Conservation (phyloP, 2,329 filamentous ascomycete genomes). For the Monilinia fructigena region DNA sequence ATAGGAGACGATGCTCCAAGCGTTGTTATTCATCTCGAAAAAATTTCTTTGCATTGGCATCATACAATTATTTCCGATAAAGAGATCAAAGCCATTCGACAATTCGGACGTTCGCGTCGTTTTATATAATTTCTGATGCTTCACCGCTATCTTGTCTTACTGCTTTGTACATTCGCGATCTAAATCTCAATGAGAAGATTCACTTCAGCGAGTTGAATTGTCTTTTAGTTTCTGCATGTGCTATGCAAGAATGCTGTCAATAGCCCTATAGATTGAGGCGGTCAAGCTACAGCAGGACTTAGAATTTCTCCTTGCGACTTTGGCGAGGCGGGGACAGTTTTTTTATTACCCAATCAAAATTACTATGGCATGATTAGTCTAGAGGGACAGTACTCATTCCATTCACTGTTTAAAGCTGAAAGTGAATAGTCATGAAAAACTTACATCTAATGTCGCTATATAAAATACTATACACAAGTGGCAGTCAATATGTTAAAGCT, state of each 20-base stretch:
- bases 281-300: slow-evolving; percentile 21
- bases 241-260: slow-evolving; percentile 30
- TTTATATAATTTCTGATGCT: slow-evolving; percentile 33
- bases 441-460: background rate
- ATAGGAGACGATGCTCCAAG: slow-evolving; percentile 34
- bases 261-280: slow-evolving; percentile 22
- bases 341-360: slow-evolving; percentile 7
- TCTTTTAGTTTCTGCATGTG: slow-evolving; percentile 26
- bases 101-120: slow-evolving; percentile 36
- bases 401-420: background rate
- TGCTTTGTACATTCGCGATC: slow-evolving; percentile 32
- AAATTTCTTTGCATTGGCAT: slow-evolving; percentile 33
- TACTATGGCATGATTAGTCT: background rate
- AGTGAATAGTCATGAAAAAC: no score
- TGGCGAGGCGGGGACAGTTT: background rate
- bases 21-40: slow-evolving; percentile 38
- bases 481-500: background rate
- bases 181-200: slow-evolving; percentile 30
- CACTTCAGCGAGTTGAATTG: slow-evolving; percentile 29
- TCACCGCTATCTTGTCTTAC: slow-evolving; percentile 36
- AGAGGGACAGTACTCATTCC: background rate
- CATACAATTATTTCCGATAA: slow-evolving; percentile 33
- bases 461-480: background rate
- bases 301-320: slow-evolving; percentile 1
- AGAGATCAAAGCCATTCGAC: slow-evolving; percentile 36